A percentile compares a stretch with the other conserved stretches of the same genome.
Evolutionary conservation across 257 asterid species (phyloP).

Genomic region (Craterostigma plantagineum): DNA sequence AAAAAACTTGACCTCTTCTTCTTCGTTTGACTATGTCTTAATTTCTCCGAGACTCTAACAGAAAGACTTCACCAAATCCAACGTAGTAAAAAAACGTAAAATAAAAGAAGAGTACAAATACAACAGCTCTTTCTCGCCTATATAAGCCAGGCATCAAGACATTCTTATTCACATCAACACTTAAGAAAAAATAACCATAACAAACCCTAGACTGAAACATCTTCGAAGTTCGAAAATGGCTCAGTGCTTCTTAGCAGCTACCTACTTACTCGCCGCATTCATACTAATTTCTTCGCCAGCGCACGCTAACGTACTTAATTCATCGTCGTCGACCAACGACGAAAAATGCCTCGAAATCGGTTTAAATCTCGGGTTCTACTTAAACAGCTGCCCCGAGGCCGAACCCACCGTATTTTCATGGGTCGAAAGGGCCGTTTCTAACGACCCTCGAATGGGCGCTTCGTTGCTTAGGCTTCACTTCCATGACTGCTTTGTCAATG

Average conservation of each 20-base stretch:
- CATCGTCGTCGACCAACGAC: conserved; percentile 26
- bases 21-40: conserved; percentile 31
- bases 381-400: conserved; percentile 46
- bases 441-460: conserved; percentile 82
- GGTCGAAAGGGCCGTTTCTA: conserved; percentile 49
- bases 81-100: no score
- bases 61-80: no score
- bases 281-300: conserved; percentile 10
- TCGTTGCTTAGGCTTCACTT: conserved; percentile 87
- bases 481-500: conserved; percentile 86
- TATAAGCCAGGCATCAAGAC: no score
- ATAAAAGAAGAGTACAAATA: no score
- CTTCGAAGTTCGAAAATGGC: no score
- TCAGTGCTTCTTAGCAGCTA: no score
- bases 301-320: conserved; percentile 7
- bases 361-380: conserved; percentile 44
- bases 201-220: no score
- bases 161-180: no score
- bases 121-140: no score
- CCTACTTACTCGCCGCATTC: no score
- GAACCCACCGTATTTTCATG: conserved; percentile 62
- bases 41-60: conserved; percentile 13
- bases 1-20: conserved; percentile 19
- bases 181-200: no score
- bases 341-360: conserved; percentile 18